These are phyloP conservation scores for Cladosporium austrohemisphaericum DNA, from an alignment of 2,329 filamentous ascomycete species.

Conservation along the genomic window DNA sequence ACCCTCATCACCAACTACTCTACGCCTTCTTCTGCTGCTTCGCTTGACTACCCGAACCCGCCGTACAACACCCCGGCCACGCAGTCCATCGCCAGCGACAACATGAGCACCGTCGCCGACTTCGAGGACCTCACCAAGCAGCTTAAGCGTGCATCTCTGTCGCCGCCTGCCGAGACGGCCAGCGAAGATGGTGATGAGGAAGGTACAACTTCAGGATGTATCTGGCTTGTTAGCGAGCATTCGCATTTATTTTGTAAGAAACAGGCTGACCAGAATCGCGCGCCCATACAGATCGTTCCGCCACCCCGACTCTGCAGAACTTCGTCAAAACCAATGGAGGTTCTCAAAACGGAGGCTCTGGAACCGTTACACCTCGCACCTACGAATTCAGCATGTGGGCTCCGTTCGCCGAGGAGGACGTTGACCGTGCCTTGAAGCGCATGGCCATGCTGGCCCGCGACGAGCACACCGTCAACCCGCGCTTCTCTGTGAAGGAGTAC, in stretches of 20 bases:
- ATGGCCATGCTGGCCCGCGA: slow-evolving; percentile 33
- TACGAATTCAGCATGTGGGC: slow-evolving; percentile 32
- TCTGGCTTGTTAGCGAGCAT: too few relatives aligned
- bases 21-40: slow-evolving; percentile 9
- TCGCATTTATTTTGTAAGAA: too few relatives aligned
- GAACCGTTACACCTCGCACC: background rate
- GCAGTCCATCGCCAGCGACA: slow-evolving; percentile 14
- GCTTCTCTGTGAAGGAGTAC: slow-evolving; percentile 22
- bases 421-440: slow-evolving; percentile 27
- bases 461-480: slow-evolving; percentile 26
- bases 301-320: slow-evolving; percentile 5
- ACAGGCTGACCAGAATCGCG: too few relatives aligned
- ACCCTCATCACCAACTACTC: slow-evolving; percentile 14
- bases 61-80: slow-evolving; percentile 21
- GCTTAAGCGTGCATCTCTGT: background rate
- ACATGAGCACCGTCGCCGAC: background rate
- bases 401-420: slow-evolving; percentile 30
- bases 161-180: background rate
- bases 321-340: background rate
- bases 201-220: too few relatives aligned
- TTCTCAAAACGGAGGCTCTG: background rate
- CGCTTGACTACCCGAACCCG: slow-evolving; percentile 14
- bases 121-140: slow-evolving; percentile 11
- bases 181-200: background rate
- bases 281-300: background rate